A percentile compares a stretch with the other conserved stretches of the same genome.
These are phyloP conservation scores for Lactarius vividus DNA, from an alignment of 768 basidiomycete species.

Conservation along the genomic window DNA sequence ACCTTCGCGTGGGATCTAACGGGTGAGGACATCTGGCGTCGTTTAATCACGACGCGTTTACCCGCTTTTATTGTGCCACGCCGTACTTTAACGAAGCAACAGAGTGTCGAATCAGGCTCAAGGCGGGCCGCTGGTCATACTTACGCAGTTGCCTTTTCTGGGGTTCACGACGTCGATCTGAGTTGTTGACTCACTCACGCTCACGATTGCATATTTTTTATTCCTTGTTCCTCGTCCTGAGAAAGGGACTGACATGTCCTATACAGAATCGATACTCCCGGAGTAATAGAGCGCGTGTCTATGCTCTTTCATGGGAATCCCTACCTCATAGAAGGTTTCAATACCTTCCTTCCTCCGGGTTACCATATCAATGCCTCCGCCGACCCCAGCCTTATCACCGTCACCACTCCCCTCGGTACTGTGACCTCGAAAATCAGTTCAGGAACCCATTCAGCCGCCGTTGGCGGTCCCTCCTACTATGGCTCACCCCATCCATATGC, in stretches of 20 bases:
- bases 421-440: slow-evolving; percentile 61
- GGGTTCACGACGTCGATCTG: background rate
- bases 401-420: slow-evolving; percentile 75
- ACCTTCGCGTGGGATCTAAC: background rate
- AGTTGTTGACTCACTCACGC: background rate
- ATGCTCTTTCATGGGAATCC: slow-evolving; percentile 90
- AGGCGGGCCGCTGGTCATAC: slow-evolving; percentile 7
- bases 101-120: background rate
- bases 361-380: slow-evolving; percentile 87
- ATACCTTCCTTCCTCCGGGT: slow-evolving; percentile 92
- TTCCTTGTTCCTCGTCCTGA: slow-evolving; percentile 17
- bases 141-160: slow-evolving; percentile 16
- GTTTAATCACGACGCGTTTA: slow-evolving; percentile 3
- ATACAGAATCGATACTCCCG: slow-evolving; percentile 90
- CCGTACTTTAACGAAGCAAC: background rate
- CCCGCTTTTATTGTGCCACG: background rate
- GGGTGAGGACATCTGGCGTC: background rate
- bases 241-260: slow-evolving; percentile 24
- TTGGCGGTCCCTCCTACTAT: slow-evolving; percentile 34
- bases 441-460: slow-evolving; percentile 34
- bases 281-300: slow-evolving; percentile 94
- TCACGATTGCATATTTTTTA: slow-evolving; percentile 22
- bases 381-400: slow-evolving; percentile 74
- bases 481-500: slow-evolving; percentile 29
- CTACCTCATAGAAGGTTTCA: slow-evolving; percentile 92